Percentiles rank a stretch among this genome's conserved stretches.
Conservation (phyloP, 805 yeast genomes). For the Lipomyces oligophaga region DNA sequence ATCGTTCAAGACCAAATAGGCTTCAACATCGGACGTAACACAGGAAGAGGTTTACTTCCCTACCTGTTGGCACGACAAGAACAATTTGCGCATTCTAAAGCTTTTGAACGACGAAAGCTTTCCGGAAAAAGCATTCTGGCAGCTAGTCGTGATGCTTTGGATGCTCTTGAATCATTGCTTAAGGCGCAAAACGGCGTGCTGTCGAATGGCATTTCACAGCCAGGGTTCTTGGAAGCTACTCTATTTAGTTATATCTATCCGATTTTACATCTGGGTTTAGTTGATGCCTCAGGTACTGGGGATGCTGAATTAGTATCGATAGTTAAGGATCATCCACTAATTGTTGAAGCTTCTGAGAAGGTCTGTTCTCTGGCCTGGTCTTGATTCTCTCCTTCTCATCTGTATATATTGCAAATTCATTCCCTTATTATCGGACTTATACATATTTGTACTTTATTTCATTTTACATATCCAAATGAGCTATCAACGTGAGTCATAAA, state of each 20-base stretch:
- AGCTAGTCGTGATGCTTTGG: conserved; percentile 11
- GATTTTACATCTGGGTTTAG: conserved; percentile 7
- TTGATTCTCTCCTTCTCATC: neutral
- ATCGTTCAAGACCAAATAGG: no score
- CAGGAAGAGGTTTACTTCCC: no score
- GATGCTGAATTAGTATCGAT: conserved; percentile 10
- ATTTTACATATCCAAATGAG: no score
- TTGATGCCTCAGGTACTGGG: neutral
- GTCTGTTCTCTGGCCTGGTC: neutral
- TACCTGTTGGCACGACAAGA: no score
- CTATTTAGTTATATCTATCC: conserved; percentile 19
- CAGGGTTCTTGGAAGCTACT: conserved; percentile 20
- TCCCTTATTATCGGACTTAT: neutral
- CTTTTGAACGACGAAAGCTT: neutral
- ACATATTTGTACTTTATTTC: no score
- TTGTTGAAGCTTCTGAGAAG: conserved; percentile 1
- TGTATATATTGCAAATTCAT: neutral
- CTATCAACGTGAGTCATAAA: neutral
- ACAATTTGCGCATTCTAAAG: neutral
- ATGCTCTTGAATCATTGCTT: conserved; percentile 13
- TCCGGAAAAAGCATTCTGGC: neutral
- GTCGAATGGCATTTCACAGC: conserved; percentile 1
- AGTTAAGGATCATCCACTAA: conserved; percentile 6
- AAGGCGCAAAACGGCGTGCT: neutral
- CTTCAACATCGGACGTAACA: no score